Conservation (phyloP, 2,329 filamentous ascomycete species). For the Elsinoe perseae region DNA sequence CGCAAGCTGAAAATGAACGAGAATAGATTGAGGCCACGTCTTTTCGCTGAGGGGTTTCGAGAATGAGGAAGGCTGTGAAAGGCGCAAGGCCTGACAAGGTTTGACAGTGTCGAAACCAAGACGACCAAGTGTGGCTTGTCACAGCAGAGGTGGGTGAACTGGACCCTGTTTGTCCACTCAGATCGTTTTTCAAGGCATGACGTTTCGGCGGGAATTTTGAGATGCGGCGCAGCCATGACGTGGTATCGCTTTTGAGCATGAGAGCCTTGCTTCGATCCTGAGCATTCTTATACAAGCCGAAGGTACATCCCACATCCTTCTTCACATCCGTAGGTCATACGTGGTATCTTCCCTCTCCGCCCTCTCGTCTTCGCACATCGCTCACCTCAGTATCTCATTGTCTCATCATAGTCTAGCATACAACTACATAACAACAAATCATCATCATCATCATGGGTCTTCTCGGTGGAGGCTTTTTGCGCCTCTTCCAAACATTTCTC, state of each 20-base stretch:
- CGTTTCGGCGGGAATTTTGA: neutral
- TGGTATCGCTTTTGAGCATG: neutral
- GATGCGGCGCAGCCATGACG: constrained; percentile 6
- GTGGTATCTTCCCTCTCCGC: neutral
- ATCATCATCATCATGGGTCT: constrained; percentile 26
- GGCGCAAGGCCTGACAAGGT: neutral
- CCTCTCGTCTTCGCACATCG: neutral
- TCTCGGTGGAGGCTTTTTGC: constrained; percentile 54
- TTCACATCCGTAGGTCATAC: neutral
- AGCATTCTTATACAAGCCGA: constrained; percentile 6
- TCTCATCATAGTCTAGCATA: neutral
- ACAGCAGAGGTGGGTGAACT: neutral
- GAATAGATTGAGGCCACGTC: constrained; percentile 9
- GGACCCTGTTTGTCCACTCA: constrained; percentile 1
- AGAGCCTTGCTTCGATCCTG: constrained; percentile 11
- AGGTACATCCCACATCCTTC: neutral
- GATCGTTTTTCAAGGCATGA: neutral
- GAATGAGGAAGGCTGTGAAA: neutral
- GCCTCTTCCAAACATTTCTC: constrained; percentile 57
- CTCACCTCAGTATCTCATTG: neutral
- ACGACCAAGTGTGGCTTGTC: neutral
- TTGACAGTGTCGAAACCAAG: neutral
- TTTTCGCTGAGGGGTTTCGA: neutral
- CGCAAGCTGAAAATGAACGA: constrained; percentile 4
- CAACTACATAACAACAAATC: neutral